Evolutionary conservation across 2,329 filamentous ascomycete genomes (phyloP).

Genomic region (Sporothrix brasiliensis): DNA sequence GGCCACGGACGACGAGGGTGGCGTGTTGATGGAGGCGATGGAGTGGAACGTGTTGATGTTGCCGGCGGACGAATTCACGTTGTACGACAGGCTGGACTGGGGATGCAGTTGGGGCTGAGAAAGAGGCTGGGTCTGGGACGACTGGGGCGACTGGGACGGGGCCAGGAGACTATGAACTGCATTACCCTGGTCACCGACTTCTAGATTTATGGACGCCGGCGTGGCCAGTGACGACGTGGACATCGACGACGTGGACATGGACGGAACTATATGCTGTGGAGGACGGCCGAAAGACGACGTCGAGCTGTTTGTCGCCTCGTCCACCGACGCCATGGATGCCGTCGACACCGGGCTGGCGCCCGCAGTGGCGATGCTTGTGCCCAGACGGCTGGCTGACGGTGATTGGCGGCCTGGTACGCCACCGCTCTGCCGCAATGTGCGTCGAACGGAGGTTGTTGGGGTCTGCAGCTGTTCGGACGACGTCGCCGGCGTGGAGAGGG

Average conservation of each 20-base stretch:
- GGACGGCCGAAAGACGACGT: background rate
- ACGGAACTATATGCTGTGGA: background rate
- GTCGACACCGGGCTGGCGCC: background rate
- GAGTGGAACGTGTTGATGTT: background rate
- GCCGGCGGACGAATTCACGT: background rate
- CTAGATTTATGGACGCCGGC: background rate
- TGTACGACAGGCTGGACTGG: background rate
- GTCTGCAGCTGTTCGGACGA: background rate
- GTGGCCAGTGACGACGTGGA: background rate
- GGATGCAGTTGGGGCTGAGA: background rate
- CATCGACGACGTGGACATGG: background rate
- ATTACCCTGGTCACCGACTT: background rate
- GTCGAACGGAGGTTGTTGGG: constrained; percentile 17
- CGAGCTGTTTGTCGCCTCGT: background rate
- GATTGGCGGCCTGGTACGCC: background rate
- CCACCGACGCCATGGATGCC: background rate
- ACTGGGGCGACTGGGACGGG: background rate
- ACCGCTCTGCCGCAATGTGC: constrained; percentile 13
- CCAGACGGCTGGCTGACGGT: background rate
- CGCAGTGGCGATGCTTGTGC: background rate
- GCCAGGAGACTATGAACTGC: background rate
- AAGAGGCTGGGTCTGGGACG: too few species aligned
- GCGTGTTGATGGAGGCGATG: background rate
- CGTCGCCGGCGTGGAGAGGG: background rate
- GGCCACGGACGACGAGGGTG: constrained; percentile 5